A percentile compares a stretch with the other conserved stretches of the same genome.
These are phyloP conservation scores for Fragaria iinumae DNA, from an alignment of 306 rosid genomes.

Conservation along the genomic window DNA sequence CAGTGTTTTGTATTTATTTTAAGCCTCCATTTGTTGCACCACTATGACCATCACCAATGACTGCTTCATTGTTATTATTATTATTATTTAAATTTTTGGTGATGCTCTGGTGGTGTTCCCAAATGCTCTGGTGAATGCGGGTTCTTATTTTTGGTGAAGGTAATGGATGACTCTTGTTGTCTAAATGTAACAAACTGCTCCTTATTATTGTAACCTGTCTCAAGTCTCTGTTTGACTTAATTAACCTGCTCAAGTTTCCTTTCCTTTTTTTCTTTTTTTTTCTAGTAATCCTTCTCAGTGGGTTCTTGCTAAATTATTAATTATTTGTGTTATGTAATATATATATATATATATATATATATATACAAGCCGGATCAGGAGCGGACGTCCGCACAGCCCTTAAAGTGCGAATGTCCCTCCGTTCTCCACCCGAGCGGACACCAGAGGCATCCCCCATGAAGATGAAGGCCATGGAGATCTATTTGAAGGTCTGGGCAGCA, in stretches of 20 bases:
- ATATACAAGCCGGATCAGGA: too few relatives aligned
- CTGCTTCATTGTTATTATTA: background rate
- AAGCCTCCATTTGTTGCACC: conserved; percentile 11
- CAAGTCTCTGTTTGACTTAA: background rate
- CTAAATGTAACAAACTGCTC: too few relatives aligned
- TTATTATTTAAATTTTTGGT: background rate
- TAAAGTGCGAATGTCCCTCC: too few relatives aligned
- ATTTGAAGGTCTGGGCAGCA: too few relatives aligned
- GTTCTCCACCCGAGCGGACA: too few relatives aligned
- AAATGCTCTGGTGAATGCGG: background rate
- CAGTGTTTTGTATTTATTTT: conserved; percentile 5
- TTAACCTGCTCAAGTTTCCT: background rate
- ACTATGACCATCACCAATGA: background rate
- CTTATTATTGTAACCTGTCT: too few relatives aligned
- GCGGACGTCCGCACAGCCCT: too few relatives aligned
- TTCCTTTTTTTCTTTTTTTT: background rate
- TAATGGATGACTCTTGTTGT: background rate
- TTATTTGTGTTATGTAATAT: background rate
- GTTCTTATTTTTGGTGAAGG: background rate
- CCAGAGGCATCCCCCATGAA: too few relatives aligned
- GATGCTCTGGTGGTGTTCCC: conserved; percentile 5
- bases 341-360: background rate
- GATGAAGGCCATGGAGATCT: too few relatives aligned
- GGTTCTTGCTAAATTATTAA: background rate
- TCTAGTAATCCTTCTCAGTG: background rate